Base-by-base conservation (phyloP, 2,329 filamentous ascomycete species). In the Cercospora zeae-maydis region DNA sequence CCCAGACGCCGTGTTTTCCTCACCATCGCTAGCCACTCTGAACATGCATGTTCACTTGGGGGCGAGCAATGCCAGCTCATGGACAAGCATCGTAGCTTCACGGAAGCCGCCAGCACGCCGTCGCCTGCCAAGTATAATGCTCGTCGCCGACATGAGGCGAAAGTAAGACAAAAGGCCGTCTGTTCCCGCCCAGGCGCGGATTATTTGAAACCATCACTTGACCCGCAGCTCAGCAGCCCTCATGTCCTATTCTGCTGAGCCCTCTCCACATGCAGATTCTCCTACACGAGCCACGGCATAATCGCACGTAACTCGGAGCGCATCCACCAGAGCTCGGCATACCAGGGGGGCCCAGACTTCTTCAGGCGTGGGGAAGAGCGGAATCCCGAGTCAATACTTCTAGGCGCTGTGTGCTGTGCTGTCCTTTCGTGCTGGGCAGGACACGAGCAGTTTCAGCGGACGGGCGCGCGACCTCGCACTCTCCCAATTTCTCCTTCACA, bases 51-150 rank as follows among this genome's bases (percentile, higher is more conserved):
- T 8, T 45, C 39, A 47, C 4, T 27, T 27, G 19, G 10, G 10
- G 14, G 11, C 9, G 42, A 11, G 24, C 3, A 49, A 27, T 21
- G 37, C 54, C 36, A 39, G 34, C 47, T 52, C 42, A 57, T 3
- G 14, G 7, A 10, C 54, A 57, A 42, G 54, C 54, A 39, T 45
- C 54, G 54, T 57, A 57, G 16, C 34, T 57, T 57, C 54, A 57
- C 54, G 54, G 54, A 57, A 16, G n/a, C 19, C 24, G 42, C 21
- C 42, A 24, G n/a, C 34, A 53, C 27, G 37, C 31, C 49, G 60
- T 52, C n/a, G 36, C 60, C 45, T 58, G 45, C 45, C 53, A 52
- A 58, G 60, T 16, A 27, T 19, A 30, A 39, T 56, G 31, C 52
- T 37, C 16, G 19, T 30, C 24, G 16, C 16, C 33, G 31, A 19